Evolutionary conservation across 176 grass and related monocot genomes (phyloP), one percentile per base, ranked within the genome.

Genomic region (Musa itinerans): DNA sequence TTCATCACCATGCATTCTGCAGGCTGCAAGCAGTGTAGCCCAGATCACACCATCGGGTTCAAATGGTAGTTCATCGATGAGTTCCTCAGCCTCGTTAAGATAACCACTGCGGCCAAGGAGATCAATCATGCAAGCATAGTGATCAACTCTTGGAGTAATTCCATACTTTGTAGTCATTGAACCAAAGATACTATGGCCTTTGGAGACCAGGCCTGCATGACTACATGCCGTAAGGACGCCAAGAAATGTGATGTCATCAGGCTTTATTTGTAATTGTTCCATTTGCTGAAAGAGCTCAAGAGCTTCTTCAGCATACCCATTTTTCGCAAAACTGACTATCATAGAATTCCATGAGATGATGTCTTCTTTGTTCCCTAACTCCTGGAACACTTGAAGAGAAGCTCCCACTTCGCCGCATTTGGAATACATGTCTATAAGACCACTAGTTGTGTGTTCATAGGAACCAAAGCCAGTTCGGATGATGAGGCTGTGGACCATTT

Each of bases 341-440:
- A 92, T 80, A 20, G 90, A 92, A 75, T 92, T 92, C 90, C 87
- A 92, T 53, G 67, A 63, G 77, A 78, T 85, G 71, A 87, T 73
- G 50, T 76, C 53, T 82, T 85, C 21, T 72, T 89, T 92, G 43
- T 78, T 81, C 76, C 87, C 50, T 77, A 87, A 65, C 62, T 83
- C 77, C 65, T 85, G 82, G 82, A 92, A 92, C 48, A 77, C 72
- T 73, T 83, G 66, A 83, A 85, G 76, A 53, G 90, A 86, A 73
- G 79, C 84, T 48, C 50, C 74, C n/a, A 74, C 71, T 83, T 92
- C 84, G 17, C 90, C 90, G 65, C 87, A 92, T 70, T 89, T 92
- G 26, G 87, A 87, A 67, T 92, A 92, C 90, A 89, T 89, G 73
- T 87, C 90, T 66, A 89, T 73, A 27, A 92, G 84, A 34, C 86